Conservation (phyloP, 1,139 yeast genomes). For the Kodamaea suecica region DNA sequence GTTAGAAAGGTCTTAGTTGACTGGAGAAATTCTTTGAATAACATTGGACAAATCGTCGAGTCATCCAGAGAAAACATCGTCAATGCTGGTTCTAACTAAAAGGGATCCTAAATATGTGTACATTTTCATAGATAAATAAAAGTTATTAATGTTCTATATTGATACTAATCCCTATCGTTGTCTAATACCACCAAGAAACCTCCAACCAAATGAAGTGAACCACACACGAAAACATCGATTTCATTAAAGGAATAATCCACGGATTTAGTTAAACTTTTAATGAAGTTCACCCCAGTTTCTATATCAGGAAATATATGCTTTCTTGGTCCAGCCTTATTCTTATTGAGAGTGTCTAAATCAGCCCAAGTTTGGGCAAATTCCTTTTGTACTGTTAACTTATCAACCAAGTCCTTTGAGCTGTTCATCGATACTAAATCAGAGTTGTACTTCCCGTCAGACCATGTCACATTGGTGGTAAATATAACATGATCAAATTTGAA, state of each 20-base stretch:
- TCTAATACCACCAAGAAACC: constrained; percentile 87
- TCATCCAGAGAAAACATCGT: constrained; percentile 46
- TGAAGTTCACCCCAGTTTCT: constrained; percentile 64
- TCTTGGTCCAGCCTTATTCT: constrained; percentile 24
- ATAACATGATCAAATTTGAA: constrained; percentile 67
- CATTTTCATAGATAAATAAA: not conserved
- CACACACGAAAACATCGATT: constrained; percentile 84
- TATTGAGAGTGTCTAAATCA: constrained; percentile 39
- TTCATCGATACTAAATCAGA: constrained; percentile 84
- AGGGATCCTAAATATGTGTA: constrained; percentile 1
- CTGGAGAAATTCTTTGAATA: constrained; percentile 42
- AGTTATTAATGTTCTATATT: not conserved
- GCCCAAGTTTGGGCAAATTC: constrained; percentile 70
- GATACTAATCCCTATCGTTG: constrained; percentile 12
- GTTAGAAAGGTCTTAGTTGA: constrained; percentile 36
- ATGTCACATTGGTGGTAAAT: constrained; percentile 89
- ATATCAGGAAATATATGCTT: constrained; percentile 68
- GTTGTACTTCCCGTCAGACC: constrained; percentile 78
- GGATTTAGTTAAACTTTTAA: constrained; percentile 40
- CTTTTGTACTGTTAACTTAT: constrained; percentile 77
- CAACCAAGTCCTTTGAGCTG: constrained; percentile 69
- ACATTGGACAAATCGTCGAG: constrained; percentile 44
- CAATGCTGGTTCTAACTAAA: constrained; percentile 20
- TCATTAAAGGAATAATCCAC: constrained; percentile 19
- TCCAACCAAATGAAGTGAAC: constrained; percentile 91